Conservation (phyloP, 306 rosid genomes). For the Arachis hypogaea region DNA sequence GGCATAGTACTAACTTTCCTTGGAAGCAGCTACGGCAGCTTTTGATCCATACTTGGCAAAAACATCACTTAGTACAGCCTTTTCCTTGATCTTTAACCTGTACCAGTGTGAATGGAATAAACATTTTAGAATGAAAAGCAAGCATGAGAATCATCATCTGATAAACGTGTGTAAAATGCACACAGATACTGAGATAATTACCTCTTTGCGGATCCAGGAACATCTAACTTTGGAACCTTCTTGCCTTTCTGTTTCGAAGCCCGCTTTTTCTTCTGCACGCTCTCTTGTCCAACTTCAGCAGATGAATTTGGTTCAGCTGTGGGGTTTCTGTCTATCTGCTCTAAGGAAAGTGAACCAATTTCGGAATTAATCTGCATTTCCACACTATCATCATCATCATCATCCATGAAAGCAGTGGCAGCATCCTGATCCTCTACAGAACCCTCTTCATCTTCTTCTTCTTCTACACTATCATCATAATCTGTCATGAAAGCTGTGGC, state of each 20-base stretch:
- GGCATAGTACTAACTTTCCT: slow-evolving; percentile 32
- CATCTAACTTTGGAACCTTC: slow-evolving; percentile 43
- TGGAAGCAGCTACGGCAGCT: slow-evolving; percentile 47
- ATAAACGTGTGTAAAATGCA: slow-evolving; percentile 17
- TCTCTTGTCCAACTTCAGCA: slow-evolving; percentile 46
- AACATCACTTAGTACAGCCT: slow-evolving; percentile 76
- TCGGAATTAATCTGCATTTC: slow-evolving; percentile 43
- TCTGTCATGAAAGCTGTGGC: slow-evolving; percentile 31
- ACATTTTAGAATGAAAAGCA: slow-evolving; percentile 14
- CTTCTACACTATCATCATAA: slow-evolving; percentile 23
- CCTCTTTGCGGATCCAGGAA: slow-evolving; percentile 84
- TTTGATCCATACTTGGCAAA: slow-evolving; percentile 78
- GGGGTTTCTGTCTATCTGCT: slow-evolving; percentile 38
- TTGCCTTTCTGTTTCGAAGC: slow-evolving; percentile 49
- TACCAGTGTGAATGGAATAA: slow-evolving; percentile 35
- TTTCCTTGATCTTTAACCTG: slow-evolving; percentile 89
- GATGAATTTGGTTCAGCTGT: slow-evolving; percentile 41
- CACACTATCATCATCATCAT: slow-evolving; percentile 35
- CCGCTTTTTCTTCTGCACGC: slow-evolving; percentile 43
- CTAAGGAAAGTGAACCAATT: slow-evolving; percentile 37
- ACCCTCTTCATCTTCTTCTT: slow-evolving; percentile 40
- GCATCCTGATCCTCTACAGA: slow-evolving; percentile 42
- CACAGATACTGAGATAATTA: slow-evolving; percentile 15
- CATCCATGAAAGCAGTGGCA: slow-evolving; percentile 13
- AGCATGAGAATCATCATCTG: background rate